phyloP scores from a whole-genome alignment of 305 asterid genomes.

The Andrographis paniculata region DNA sequence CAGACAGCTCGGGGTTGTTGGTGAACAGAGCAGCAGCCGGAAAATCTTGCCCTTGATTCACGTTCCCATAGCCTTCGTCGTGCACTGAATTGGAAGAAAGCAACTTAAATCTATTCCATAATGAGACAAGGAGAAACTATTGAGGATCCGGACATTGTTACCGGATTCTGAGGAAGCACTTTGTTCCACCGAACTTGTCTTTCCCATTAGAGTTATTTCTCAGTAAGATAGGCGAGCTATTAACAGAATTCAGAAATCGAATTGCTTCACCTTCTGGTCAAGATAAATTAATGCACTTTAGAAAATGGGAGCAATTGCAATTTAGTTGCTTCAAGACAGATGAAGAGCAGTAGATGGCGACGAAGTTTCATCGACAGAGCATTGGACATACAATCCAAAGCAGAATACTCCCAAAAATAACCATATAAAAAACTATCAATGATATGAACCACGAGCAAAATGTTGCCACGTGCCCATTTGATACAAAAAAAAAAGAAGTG shows the following conservation, averaged over 20 bases:
- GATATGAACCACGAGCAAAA: too few relatives aligned
- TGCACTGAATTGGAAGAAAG: slow-evolving; percentile 28
- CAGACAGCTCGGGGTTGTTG: slow-evolving; percentile 39
- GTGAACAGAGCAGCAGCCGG: slow-evolving; percentile 34
- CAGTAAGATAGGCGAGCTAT: slow-evolving; percentile 21
- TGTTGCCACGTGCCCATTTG: too few relatives aligned
- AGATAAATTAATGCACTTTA: slow-evolving; percentile 21
- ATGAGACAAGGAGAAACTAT: neutral
- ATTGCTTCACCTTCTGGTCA: slow-evolving; percentile 28
- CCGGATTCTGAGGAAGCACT: slow-evolving; percentile 67
- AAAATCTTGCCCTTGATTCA: slow-evolving; percentile 36
- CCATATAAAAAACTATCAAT: too few relatives aligned
- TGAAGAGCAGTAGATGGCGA: too few relatives aligned
- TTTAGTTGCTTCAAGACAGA: slow-evolving; percentile 17
- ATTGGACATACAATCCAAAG: too few relatives aligned
- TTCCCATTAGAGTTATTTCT: slow-evolving; percentile 35
- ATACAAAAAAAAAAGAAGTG: too few relatives aligned
- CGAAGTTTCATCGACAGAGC: too few relatives aligned
- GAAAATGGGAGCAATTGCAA: slow-evolving; percentile 21
- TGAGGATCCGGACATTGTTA: slow-evolving; percentile 13
- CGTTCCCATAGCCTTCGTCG: slow-evolving; percentile 39
- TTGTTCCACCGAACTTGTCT: slow-evolving; percentile 54
- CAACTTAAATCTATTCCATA: slow-evolving; percentile 11
- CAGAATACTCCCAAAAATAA: too few relatives aligned
- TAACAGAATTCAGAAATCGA: slow-evolving; percentile 21